Conservation (phyloP, 345 rosid genomes). For the Citrus sp. region DNA sequence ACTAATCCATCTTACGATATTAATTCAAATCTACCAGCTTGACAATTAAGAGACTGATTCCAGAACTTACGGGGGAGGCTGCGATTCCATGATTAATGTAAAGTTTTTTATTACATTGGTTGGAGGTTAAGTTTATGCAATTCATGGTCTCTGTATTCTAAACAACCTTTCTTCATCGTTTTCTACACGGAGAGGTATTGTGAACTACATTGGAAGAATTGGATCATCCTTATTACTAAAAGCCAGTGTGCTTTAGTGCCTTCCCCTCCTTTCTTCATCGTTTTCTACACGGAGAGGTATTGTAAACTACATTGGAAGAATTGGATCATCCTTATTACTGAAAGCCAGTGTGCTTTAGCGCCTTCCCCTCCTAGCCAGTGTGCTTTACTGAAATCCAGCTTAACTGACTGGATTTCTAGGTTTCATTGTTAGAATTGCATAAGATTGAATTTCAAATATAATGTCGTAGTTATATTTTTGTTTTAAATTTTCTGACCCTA, state of each 20-base stretch:
- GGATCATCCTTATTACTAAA: not conserved
- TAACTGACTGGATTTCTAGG: too few species aligned
- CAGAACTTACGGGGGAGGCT: constrained; percentile 13
- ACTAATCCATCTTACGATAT: constrained; percentile 9
- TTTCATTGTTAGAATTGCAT: not conserved
- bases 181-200: constrained; percentile 22
- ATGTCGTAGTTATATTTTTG: not conserved
- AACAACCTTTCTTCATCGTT: constrained; percentile 10
- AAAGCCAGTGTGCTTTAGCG: not conserved
- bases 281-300: too few species aligned
- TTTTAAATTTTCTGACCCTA: not conserved
- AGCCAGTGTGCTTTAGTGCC: not conserved
- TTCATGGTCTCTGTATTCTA: constrained; percentile 17
- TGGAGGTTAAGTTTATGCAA: constrained; percentile 23
- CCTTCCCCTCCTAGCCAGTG: not conserved
- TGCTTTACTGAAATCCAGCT: not conserved
- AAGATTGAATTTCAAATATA: not conserved
- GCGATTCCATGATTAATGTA: constrained; percentile 23
- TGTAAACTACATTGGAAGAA: too few species aligned
- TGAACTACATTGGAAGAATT: constrained; percentile 12
- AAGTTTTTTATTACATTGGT: constrained; percentile 29
- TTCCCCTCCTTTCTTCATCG: not conserved
- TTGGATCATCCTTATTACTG: not conserved
- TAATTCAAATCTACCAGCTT: constrained; percentile 16
- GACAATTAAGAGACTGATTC: constrained; percentile 22